Conservation (phyloP, 2,329 filamentous ascomycete species). For the Fusarium irregulare region DNA sequence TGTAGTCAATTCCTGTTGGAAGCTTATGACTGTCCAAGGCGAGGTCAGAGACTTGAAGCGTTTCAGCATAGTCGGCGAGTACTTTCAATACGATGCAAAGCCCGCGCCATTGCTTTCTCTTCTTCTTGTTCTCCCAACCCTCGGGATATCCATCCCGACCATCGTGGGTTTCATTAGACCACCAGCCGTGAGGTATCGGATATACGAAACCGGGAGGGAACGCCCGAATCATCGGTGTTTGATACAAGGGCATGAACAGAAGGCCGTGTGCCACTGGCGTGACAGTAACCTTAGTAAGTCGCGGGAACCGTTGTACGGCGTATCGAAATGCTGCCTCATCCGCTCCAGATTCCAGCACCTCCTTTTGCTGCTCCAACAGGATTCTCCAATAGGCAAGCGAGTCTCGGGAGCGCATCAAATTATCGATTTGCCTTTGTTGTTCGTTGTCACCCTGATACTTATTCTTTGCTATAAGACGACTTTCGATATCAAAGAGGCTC, state of each 20-base stretch:
- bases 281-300: not conserved
- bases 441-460: not conserved
- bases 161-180: not conserved
- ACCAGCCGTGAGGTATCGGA: not conserved
- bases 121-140: not conserved
- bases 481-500: no score
- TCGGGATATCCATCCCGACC: no score
- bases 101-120: constrained; percentile 2
- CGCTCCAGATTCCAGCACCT: not conserved
- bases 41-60: not conserved
- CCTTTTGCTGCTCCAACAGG: not conserved
- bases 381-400: not conserved
- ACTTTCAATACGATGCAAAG: not conserved
- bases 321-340: constrained; percentile 15
- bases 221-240: constrained; percentile 19
- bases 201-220: constrained; percentile 2
- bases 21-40: not conserved
- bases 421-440: not conserved
- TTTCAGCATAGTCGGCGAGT: not conserved
- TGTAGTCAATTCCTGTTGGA: not conserved
- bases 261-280: not conserved
- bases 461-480: no score
- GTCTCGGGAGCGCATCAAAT: not conserved
- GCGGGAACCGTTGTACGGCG: not conserved
- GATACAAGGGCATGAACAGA: constrained; percentile 1